Evolutionary conservation across 1,284 basidiomycete genomes (phyloP), one percentile per base, ranked within the genome.

Genomic region (Retiboletus flavoniger): DNA sequence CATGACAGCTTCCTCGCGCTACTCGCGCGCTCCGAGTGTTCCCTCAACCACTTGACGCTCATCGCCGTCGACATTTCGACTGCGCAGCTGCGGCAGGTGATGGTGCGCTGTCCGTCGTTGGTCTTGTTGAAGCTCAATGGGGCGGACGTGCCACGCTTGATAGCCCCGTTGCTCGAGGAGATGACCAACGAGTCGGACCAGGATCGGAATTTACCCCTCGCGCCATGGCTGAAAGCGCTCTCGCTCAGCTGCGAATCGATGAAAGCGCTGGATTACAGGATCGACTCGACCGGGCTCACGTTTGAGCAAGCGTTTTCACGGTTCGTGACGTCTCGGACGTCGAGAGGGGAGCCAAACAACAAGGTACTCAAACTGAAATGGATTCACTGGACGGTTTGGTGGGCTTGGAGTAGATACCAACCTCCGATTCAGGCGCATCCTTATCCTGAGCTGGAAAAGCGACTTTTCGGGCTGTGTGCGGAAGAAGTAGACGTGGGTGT

Each of bases 311-410:
- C 58, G 16, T 70, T 67, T 58, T 21, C 43, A 9, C 56, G 9
- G n/a, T 41, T 70, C 3, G 64, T 67, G 6, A 28, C 49, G 34
- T 67, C 68, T 11, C 68, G 65, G 44, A 67, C 65, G 42, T 56
- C 60, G 50, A 49, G 39, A 32, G 60, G 68, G 17, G 64, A 65
- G 16, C 31, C 40, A 0, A 56, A 50, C 24, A 53, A 64, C 64
- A 67, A 58, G 43, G 65, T 70, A 17, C 63, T 67, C 19, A 59
- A 38, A 26, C 42, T 67, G 17, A 67, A 64, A 19, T 67, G 65
- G 65, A 67, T 67, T 39, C 65, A 67, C 24, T 67, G 65, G 65
- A 67, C 65, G 55, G 58, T 67, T 7, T 67, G 65, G 65, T 67
- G 65, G 65, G 54, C 52, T 3, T 67, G 65, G 65, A 63, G 57